Evolutionary conservation across 2,329 filamentous ascomycete genomes (phyloP), one percentile per base, ranked within the genome.

Genomic region (Erysiphe pulchra): DNA sequence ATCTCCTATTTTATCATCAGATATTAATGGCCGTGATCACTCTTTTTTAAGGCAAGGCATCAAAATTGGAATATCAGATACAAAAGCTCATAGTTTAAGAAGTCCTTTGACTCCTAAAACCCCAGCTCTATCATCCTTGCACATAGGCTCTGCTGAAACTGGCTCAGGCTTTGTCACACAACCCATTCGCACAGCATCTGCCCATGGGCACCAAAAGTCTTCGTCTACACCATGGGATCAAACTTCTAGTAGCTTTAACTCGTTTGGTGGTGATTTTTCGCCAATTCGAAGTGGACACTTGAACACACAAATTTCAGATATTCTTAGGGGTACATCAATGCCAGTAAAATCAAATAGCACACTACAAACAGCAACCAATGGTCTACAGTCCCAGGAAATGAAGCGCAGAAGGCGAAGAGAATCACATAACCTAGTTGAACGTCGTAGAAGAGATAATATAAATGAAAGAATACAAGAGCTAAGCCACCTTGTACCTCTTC

Each of bases 381-480:
- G 42, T 20, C 45, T 80, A 45, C 82, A 90, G 46, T 79, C 84
- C 0, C 85, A 93, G 56, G 90, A 95, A 60, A 85, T 86, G 56
- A 95, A 95, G 71, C 75, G 85, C 54, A 83, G 87, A 60, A 73
- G 86, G 49, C 76, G 90, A 48, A 73, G 90, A 36, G 90, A 94
- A 57, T 95, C 87, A 1, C 90, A 98, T 65, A 95, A 98, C 59
- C 69, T 92, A 36, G 90, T 98, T 11, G 90, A 98, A 65, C 83
- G 90, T 47, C 78, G 90, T 45, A 79, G 90, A 50, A 76, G 90
- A 50, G 90, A 95, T 64, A 95, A 95, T 59, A 98, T 98, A 67
- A 98, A 98, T 54, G 90, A 98, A 62, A 77, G 90, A 39, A 98
- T 98, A 50, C 87, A 95, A 57, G 90, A 98, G 57, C 71, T 98